phyloP scores from a whole-genome alignment of 1,139 yeast genomes.

The Hansenula anomala region DNA sequence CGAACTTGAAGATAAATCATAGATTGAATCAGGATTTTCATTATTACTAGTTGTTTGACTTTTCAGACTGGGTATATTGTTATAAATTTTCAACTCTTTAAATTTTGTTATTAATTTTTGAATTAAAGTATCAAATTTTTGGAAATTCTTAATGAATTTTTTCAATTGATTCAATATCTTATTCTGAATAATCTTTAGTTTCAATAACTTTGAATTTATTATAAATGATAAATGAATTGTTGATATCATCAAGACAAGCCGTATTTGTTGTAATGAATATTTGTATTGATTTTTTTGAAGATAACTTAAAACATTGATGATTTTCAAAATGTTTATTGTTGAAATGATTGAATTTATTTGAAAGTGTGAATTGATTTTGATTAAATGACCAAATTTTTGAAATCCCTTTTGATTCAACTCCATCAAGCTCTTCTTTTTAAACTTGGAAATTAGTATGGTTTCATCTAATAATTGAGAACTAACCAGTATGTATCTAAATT shows the following conservation, averaged over 20 bases:
- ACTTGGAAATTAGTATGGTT: constrained; percentile 20
- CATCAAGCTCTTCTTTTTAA: constrained; percentile 8
- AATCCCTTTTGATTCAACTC: constrained; percentile 1
- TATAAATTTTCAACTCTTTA: constrained; percentile 16
- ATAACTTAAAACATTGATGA: constrained; percentile 16
- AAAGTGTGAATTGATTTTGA: not conserved
- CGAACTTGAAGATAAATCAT: constrained; percentile 26
- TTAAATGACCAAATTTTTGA: constrained; percentile 3
- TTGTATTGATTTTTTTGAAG: not conserved
- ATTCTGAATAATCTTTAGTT: constrained; percentile 8
- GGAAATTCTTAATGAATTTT: constrained; percentile 12
- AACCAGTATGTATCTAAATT: constrained; percentile 37
- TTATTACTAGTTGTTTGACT: too few relatives aligned
- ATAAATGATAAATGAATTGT: not conserved
- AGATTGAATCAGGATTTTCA: constrained; percentile 24
- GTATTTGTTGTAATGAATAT: not conserved
- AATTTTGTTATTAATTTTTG: constrained; percentile 14
- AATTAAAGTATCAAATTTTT: constrained; percentile 14
- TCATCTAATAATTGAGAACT: constrained; percentile 38
- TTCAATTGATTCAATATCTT: constrained; percentile 12
- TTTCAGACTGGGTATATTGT: constrained; percentile 5
- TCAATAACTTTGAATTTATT: not conserved
- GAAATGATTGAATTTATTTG: not conserved
- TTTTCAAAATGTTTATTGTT: not conserved
- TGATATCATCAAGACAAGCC: not conserved